A percentile compares a stretch with the other conserved stretches of the same genome.
These are phyloP conservation scores for Leccinum broughii DNA, from an alignment of 768 basidiomycete species.

Conservation along the genomic window DNA sequence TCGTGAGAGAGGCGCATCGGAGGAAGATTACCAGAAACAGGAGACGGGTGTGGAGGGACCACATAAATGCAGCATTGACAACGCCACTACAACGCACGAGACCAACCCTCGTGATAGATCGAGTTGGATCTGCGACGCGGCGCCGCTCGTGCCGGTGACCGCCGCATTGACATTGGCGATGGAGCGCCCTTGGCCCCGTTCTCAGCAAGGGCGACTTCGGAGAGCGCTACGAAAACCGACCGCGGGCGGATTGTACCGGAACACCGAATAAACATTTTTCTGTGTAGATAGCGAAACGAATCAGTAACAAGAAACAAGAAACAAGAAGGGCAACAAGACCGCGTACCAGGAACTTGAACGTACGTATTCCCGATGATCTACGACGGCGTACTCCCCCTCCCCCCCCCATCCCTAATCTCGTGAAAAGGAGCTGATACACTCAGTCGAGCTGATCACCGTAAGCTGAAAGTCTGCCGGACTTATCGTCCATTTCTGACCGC, in stretches of 20 bases:
- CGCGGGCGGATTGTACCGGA: constrained; percentile 47
- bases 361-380: constrained; percentile 57
- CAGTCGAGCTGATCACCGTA: constrained; percentile 35
- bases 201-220: constrained; percentile 26
- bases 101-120: background rate
- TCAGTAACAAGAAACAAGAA: background rate
- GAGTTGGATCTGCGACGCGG: constrained; percentile 1
- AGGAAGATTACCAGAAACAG: background rate
- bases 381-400: constrained; percentile 31
- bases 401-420: constrained; percentile 25
- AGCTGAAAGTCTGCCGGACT: constrained; percentile 48
- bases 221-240: constrained; percentile 52
- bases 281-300: background rate
- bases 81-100: background rate
- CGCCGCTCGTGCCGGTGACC: constrained; percentile 35
- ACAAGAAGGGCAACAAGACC: background rate
- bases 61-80: background rate
- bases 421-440: constrained; percentile 59
- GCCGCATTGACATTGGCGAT: constrained; percentile 48
- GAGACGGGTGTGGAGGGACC: background rate
- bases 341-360: constrained; percentile 34
- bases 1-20: constrained; percentile 1
- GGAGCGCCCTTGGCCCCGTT: constrained; percentile 41
- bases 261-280: constrained; percentile 62
- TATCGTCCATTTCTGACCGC: constrained; percentile 48